These are phyloP conservation scores for Mucor plumbeus DNA, from an alignment of 371 early-diverging fungal genomes.

Conservation along the genomic window DNA sequence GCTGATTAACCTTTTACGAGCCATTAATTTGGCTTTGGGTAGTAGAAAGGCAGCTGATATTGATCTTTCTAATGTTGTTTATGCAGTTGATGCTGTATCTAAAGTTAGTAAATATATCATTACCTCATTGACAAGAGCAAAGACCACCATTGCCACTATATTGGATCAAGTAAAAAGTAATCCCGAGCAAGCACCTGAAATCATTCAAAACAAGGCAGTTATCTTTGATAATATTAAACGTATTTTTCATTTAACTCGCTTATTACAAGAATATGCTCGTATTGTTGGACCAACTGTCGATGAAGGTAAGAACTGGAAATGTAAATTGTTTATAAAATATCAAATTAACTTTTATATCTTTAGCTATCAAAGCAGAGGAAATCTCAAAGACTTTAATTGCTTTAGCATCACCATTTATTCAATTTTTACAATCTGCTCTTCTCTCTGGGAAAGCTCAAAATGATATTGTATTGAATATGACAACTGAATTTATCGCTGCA, in stretches of 20 bases:
- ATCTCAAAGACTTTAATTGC: constrained; percentile 25
- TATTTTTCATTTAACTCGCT: constrained; percentile 27
- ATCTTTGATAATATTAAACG: constrained; percentile 19
- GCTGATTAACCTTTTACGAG: constrained; percentile 18
- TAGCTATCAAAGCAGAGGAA: constrained; percentile 31
- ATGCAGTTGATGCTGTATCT: constrained; percentile 21
- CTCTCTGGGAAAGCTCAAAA: neutral
- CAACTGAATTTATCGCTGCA: constrained; percentile 41
- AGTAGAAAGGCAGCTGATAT: constrained; percentile 24
- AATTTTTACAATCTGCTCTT: constrained; percentile 26
- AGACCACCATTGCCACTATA: neutral
- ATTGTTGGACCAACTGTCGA: constrained; percentile 25
- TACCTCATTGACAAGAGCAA: constrained; percentile 11
- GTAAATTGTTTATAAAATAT: neutral
- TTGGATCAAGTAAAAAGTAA: neutral
- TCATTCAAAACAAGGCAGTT: neutral
- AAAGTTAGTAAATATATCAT: constrained; percentile 19
- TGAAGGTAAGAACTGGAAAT: constrained; percentile 23
- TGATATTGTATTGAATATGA: constrained; percentile 20
- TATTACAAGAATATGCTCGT: constrained; percentile 36
- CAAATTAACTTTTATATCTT: neutral
- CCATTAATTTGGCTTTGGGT: constrained; percentile 13
- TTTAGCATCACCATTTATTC: constrained; percentile 30
- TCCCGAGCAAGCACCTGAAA: neutral
- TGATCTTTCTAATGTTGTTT: constrained; percentile 20